phyloP scores from a whole-genome alignment of 495 filamentous ascomycete genomes.

The Tetracladium setigerum region DNA sequence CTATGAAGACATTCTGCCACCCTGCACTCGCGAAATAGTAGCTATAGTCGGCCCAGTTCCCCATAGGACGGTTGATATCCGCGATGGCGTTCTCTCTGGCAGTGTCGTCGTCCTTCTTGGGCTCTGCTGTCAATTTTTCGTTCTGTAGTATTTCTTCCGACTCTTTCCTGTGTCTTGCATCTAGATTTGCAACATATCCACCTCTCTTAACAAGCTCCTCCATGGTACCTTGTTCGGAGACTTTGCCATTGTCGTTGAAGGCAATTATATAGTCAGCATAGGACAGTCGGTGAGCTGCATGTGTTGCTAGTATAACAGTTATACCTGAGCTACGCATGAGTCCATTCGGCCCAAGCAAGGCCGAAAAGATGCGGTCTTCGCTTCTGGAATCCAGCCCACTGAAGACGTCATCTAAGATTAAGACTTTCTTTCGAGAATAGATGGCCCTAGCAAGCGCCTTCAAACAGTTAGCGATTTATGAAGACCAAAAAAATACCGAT shows the following conservation, averaged over 20 bases:
- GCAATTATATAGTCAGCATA: not conserved
- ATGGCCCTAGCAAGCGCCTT: slow-evolving; percentile 18
- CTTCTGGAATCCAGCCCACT: slow-evolving; percentile 13
- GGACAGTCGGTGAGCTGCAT: not conserved
- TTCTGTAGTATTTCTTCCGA: not conserved
- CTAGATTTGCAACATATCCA: slow-evolving; percentile 29
- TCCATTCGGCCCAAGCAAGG: not conserved
- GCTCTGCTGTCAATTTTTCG: too few relatives aligned
- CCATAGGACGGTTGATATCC: slow-evolving; percentile 6
- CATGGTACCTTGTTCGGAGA: not conserved
- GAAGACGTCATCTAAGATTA: slow-evolving; percentile 18
- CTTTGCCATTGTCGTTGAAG: not conserved
- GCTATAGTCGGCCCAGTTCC: slow-evolving; percentile 3
- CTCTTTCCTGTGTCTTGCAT: slow-evolving; percentile 1
- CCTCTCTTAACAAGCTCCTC: slow-evolving; percentile 27
- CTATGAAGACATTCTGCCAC: slow-evolving; percentile 2
- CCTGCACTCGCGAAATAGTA: slow-evolving; percentile 7
- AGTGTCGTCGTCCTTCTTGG: slow-evolving; percentile 2
- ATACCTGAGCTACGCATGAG: not conserved
- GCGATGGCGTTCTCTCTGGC: slow-evolving; percentile 19
- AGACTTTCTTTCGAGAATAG: slow-evolving; percentile 6
- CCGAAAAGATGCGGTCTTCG: not conserved
- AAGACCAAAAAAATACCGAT: too few relatives aligned
- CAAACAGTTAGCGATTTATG: not conserved
- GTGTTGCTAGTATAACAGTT: slow-evolving; percentile 9